Base-by-base conservation (phyloP, 148 eudicot species). In the Silene conica region DNA sequence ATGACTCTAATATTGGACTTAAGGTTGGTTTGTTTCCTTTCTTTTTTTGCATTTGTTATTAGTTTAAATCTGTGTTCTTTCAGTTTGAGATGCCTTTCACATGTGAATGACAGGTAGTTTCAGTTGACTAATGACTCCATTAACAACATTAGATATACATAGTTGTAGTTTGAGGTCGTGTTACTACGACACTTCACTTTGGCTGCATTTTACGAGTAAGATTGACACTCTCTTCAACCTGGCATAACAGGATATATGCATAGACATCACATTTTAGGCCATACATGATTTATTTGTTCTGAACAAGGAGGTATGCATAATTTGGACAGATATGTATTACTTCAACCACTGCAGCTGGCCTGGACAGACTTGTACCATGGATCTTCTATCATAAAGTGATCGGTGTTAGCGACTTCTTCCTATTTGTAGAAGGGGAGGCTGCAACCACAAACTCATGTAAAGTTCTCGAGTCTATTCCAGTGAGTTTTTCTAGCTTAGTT, bases 281-380 rank as follows among this genome's bases (percentile, higher is more conserved):
- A 38, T 6, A 38, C 43, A 38, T 38, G 43, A 38, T 4, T 38
- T 38, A 6, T 38, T 38, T 38, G 43, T 38, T 38, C 43, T 38
- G 43, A 38, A 38, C 34, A 31, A 31, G 6, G 2, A 31, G 6
- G 2, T 48, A 45, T 46, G 71, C 69, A 46, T 26, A 16, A 41
- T 45, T 16, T 45, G 55, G 62, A 71, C 80, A 91, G 97, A 76
- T 85, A 65, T 89, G 90, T 76, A 85, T 91, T 63, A 88, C 93
- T 14, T 78, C 97, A 45, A 92, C 86, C 74, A 92, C 97, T 18
- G 90, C 97, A 67, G 96, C 90, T 80, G 87, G 88, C 71, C 71
- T 92, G 78, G 91, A 92, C 73, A 93, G 89, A 81, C 72, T 78
- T 67, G 79, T 92, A 16, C 97, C 97, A 20, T 92, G 96, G 96